Percentiles rank a stretch among this genome's conserved stretches.
Evolutionary conservation across 176 grass and related monocot species (phyloP).

Genomic region (Thalia dealbata): DNA sequence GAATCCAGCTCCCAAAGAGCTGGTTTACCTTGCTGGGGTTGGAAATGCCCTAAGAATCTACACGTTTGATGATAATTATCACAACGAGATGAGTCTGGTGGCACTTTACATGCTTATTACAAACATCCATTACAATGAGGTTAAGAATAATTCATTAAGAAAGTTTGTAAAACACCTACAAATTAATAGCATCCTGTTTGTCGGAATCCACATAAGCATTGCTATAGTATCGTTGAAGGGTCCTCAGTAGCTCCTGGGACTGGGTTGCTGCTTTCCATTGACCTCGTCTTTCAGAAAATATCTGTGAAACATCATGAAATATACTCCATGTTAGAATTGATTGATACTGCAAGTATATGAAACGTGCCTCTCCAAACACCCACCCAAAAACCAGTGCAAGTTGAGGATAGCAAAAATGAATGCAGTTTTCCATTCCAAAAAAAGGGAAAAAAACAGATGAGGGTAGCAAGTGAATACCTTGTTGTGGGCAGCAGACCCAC

Average conservation of each 20-base stretch:
- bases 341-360: not conserved
- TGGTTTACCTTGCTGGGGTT: slow-evolving; percentile 81
- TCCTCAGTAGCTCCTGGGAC: slow-evolving; percentile 96
- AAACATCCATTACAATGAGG: not conserved
- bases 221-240: slow-evolving; percentile 87
- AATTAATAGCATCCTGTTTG: slow-evolving; percentile 96
- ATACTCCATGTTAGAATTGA: not conserved
- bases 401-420: not conserved
- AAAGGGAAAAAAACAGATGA: too few relatives aligned
- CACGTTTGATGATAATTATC: slow-evolving; percentile 4
- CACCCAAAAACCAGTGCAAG: not conserved
- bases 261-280: slow-evolving; percentile 91
- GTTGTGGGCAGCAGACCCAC: slow-evolving; percentile 94
- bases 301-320: slow-evolving; percentile 26
- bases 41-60: slow-evolving; percentile 93
- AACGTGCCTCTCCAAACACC: not conserved
- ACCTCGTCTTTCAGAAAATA: slow-evolving; percentile 91
- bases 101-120: not conserved
- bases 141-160: not conserved
- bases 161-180: slow-evolving; percentile 47
- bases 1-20: slow-evolving; percentile 89
- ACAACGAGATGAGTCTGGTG: not conserved
- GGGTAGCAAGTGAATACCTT: slow-evolving; percentile 41
- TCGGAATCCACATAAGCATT: slow-evolving; percentile 94
- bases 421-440: too few relatives aligned